Evolutionary conservation across 768 basidiomycete genomes (phyloP), one percentile per base, ranked within the genome.

Genomic region (Mycena latifolia): DNA sequence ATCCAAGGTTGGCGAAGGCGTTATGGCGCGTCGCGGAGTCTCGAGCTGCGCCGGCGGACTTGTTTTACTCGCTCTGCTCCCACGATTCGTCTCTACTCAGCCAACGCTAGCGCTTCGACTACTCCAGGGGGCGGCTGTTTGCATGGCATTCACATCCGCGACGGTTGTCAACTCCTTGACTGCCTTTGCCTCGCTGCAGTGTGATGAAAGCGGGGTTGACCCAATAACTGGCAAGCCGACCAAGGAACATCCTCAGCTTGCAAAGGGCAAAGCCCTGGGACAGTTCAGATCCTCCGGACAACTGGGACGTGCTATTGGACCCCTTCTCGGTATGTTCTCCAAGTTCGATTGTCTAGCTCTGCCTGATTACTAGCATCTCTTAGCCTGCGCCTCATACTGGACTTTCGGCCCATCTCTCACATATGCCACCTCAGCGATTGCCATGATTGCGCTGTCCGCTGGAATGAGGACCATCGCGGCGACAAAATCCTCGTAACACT

Each of bases 121-220:
- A 20, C 79, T 92, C 18, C 88, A 88, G 73, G 83, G 78, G n/a
- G 91, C 93, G 8, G 93, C 94, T 0, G 84, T 92, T 6, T 93
- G 91, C 72, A 84, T 98, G 79, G 95, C 95, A 5, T 98, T 95
- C 81, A 98, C 97, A 6, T 93, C 91, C 66, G 96, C 97, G 6
- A 98, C 95, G 1, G 96, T 98, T 54, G 97, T 99, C 67, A 98
- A 93, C 74, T 88, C 94, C 11, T 82, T 99, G 69, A 99, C 95
- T 39, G 90, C 96, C 27, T 89, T 91, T 67, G 97, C 96, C 12
- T 96, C 95, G 17, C 76, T 96, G 69, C 95, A 96, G 78, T 96
- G 94, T 68, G 93, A 97, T 73, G 93, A 95, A 29, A 84, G 78
- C 14, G 78, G 77, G 15, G 76, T 86, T 18, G 88, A 90, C 73